Conservation (phyloP, 169 alveolate species). For the Plasmodium yoelii region DNA sequence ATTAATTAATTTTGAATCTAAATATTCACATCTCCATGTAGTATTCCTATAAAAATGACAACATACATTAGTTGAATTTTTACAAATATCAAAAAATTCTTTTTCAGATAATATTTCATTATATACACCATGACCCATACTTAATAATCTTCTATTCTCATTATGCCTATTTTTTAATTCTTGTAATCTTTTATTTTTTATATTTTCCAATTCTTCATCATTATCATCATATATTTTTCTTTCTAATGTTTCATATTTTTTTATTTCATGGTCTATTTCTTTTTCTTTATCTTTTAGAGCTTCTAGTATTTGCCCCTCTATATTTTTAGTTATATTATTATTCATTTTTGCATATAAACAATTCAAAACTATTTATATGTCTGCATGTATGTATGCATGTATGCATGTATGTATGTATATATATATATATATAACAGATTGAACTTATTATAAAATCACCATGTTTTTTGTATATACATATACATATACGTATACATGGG, state of each 20-base stretch:
- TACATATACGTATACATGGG: no score
- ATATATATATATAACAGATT: no score
- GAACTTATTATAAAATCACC: no score
- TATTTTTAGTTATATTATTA: conserved; percentile 49
- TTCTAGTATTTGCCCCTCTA: conserved; percentile 63
- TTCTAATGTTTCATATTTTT: conserved; percentile 78
- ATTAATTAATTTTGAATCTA: conserved; percentile 79
- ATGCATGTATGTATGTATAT: no score
- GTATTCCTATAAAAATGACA: conserved; percentile 86
- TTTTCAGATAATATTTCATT: conserved; percentile 84
- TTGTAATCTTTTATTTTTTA: conserved; percentile 81
- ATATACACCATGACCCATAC: conserved; percentile 83
- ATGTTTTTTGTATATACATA: not conserved
- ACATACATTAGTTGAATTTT: conserved; percentile 79
- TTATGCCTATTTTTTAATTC: conserved; percentile 80
- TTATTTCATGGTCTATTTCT: conserved; percentile 81
- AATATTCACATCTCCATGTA: conserved; percentile 83
- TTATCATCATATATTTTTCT: conserved; percentile 77
- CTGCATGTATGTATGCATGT: no score
- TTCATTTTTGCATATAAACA: conserved; percentile 9
- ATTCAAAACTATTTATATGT: no score
- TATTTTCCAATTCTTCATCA: conserved; percentile 82
- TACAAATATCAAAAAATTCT: conserved; percentile 84
- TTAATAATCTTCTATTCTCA: conserved; percentile 77
- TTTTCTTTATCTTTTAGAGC: conserved; percentile 83